Base-by-base conservation (phyloP, 192 early-diverging fungal genomes). In the Coemansia sp. region DNA sequence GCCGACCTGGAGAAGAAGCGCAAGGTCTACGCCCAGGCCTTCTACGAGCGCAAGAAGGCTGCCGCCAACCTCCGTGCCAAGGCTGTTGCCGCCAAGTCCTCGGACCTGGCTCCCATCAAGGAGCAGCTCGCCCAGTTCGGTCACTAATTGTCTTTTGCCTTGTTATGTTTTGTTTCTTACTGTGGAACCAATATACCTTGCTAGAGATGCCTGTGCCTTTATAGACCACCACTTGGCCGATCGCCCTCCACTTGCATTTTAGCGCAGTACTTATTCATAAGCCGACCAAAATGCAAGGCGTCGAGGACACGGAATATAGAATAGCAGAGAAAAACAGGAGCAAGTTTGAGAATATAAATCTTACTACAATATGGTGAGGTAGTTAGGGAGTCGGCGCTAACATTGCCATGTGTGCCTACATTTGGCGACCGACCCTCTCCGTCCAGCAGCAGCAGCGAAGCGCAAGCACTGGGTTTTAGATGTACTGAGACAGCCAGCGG, bases 1-100 rank as follows among this genome's bases (percentile, higher is more conserved):
- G 89, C 88, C 83, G 89, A 90, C 78, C 89, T 99, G 65, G 98
- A 99, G 87, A 95, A 94, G 86, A 98, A 99, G 93, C 92, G 98
- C 84, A 98, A 98, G 93, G 92, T 91, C 83, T 92, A 93, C 85
- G 82, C 85, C 80, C 83, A 90, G 75, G 95, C 92, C 71, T 97
- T 85, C 89, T 98, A 96, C 86, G 90, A 96, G 82, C 91, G 91
- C 87, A 91, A 87, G 83, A 87, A 94, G 88, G 92, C 91, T 65
- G 84, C 85, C 67, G 84, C 84, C 80, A 90, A 86, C 78, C 86
- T 90, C 67, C 85, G 84, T 35, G 71, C 81, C 76, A 84, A 87
- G 82, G 89, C 86, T 10, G 32, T 45, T 6, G 69, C 70, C 35
- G 81, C 73, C 68, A 84, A 87, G 84, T 81, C 73, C 58, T 67